Evolutionary conservation across 2,329 filamentous ascomycete species (phyloP), one percentile per base, ranked within the genome.

Genomic region (Neophaeococcomyces mojaviensis): DNA sequence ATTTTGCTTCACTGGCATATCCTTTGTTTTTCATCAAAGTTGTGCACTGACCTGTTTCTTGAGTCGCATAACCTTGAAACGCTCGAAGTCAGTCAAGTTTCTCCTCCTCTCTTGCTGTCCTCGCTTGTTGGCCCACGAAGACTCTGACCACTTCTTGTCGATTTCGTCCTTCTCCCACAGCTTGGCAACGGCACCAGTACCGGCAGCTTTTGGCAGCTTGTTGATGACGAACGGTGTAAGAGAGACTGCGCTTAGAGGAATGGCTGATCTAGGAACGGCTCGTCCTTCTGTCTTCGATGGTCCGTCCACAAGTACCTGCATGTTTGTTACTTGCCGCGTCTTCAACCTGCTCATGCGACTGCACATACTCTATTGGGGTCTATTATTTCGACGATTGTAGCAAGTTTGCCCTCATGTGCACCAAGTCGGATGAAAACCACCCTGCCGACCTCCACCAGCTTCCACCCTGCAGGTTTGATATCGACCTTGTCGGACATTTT

Each of bases 1-100:
- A 7, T 8, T 39, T 13, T 24, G 9, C 5, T n/a, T 19, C 5
- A 19, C 5, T 5, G 9, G 9, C 24, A 20, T 38, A 16, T 6
- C 18, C 37, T 10, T 22, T 34, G 18, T 34, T 13, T 10, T 13
- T 36, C 8, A 13, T n/a, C 19, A 26, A 6, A 32, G 16, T 6
- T 13, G n/a, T 20, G 26, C 28, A 76, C 78, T 60, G 68, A 89
- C 87, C 84, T 96, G 89, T 84, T 98, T 98, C 85, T 90, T 94
- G 76, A 97, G 79, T 74, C 90, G 84, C 82, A 97, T 79, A 65
- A 97, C 92, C 86, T 98, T 96, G 88, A 97, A 98, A 72, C 92
- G 85, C 79, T 98, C 92, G 69, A 98, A 98, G 81, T 98, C 92
- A 74, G 84, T 94, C 60, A 98, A 79, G 65, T 81, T 81, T 77